phyloP scores from a whole-genome alignment of 768 basidiomycete genomes.

The Agrocybe praecox region DNA sequence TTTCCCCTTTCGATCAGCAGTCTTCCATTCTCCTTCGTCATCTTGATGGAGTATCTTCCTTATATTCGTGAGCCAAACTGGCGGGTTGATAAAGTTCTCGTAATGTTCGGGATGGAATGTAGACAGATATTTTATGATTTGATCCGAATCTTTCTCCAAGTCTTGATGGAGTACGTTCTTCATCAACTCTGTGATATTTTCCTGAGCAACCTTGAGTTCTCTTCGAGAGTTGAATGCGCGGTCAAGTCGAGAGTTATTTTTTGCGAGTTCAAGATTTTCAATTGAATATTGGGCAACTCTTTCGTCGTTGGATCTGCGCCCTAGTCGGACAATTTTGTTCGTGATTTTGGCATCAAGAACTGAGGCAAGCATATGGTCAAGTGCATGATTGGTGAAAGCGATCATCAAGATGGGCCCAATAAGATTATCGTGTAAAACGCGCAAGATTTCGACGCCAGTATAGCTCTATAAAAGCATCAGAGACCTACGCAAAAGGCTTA shows the following conservation, averaged over 20 bases:
- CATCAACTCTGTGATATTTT: slow-evolving; percentile 51
- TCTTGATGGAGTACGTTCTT: slow-evolving; percentile 30
- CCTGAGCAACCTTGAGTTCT: slow-evolving; percentile 45
- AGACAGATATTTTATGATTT: slow-evolving; percentile 44
- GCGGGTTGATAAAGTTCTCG: slow-evolving; percentile 42
- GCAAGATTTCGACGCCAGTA: slow-evolving; percentile 69
- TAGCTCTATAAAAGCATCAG: slow-evolving; percentile 47
- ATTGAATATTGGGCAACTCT: slow-evolving; percentile 63
- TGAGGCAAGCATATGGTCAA: slow-evolving; percentile 70
- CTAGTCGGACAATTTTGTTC: slow-evolving; percentile 64
- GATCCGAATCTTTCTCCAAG: slow-evolving; percentile 26
- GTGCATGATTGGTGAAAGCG: slow-evolving; percentile 78
- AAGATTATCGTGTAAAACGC: slow-evolving; percentile 57
- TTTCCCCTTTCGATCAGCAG: slow-evolving; percentile 3
- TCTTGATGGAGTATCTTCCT: background rate
- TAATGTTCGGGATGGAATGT: slow-evolving; percentile 51
- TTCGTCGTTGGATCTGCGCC: slow-evolving; percentile 64
- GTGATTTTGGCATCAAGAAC: slow-evolving; percentile 71
- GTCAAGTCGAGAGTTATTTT: slow-evolving; percentile 41
- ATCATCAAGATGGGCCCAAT: slow-evolving; percentile 56
- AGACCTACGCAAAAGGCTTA: background rate
- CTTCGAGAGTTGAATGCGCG: slow-evolving; percentile 30
- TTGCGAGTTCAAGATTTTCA: slow-evolving; percentile 54
- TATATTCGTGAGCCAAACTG: slow-evolving; percentile 44
- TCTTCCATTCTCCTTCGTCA: background rate